phyloP scores from a whole-genome alignment of 1,139 yeast genomes.

The Pichia sp. region DNA sequence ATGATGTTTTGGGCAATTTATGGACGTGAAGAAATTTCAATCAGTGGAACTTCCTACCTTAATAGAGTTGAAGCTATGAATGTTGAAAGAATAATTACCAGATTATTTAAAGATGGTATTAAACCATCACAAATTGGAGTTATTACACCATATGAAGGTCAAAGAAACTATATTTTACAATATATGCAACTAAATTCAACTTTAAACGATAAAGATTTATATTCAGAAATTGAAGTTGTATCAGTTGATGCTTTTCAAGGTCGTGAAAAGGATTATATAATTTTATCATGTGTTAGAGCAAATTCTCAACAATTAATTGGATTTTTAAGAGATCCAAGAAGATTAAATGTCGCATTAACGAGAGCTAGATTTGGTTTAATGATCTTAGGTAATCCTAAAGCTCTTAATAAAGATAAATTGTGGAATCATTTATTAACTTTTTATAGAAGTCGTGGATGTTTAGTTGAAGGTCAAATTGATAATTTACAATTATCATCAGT shows the following conservation, averaged over 20 bases:
- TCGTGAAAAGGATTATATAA: slow-evolving; percentile 86
- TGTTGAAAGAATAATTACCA: slow-evolving; percentile 73
- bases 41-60: slow-evolving; percentile 76
- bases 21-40: slow-evolving; percentile 84
- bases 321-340: slow-evolving; percentile 80
- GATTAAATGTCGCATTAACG: slow-evolving; percentile 88
- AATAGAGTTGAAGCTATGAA: slow-evolving; percentile 90
- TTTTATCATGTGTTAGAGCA: slow-evolving; percentile 86
- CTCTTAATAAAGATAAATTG: slow-evolving; percentile 61
- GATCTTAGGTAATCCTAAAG: slow-evolving; percentile 78
- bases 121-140: slow-evolving; percentile 81
- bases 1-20: slow-evolving; percentile 95
- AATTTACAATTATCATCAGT: slow-evolving; percentile 62
- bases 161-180: slow-evolving; percentile 73
- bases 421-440: slow-evolving; percentile 80
- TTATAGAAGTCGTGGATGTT: slow-evolving; percentile 76
- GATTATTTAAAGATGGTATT: slow-evolving; percentile 74
- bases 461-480: slow-evolving; percentile 89
- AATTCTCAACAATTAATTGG: slow-evolving; percentile 81
- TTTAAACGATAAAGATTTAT: slow-evolving; percentile 54
- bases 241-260: slow-evolving; percentile 97
- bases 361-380: slow-evolving; percentile 84
- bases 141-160: slow-evolving; percentile 93
- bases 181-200: slow-evolving; percentile 74
- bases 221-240: slow-evolving; percentile 75